Base-by-base conservation (phyloP, 1,284 basidiomycete genomes). In the Papiliotrema laurentii region DNA sequence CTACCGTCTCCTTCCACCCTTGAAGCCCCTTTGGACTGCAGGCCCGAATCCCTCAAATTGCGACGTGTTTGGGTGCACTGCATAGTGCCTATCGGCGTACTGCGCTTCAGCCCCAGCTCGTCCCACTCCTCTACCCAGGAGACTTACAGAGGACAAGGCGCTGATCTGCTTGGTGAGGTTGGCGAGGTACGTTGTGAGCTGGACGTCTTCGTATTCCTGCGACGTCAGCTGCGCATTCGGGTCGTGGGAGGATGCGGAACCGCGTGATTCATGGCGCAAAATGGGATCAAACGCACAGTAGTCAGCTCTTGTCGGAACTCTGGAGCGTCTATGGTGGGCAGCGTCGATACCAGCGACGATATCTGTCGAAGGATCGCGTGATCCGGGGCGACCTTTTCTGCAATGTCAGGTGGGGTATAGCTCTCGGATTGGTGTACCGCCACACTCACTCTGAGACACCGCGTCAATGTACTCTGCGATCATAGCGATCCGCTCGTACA, bases 181-280 rank as follows among this genome's bases (percentile, higher is more conserved):
- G 0, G 90, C 85, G 16, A 98, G 78, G 71, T 92, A 90, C 9
- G 85, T 83, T 1, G 90, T 96, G 22, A 98, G 77, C 56, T 97
- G 88, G 9, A 93, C 90, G 68, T 98, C 93, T 67, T 89, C 87
- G 72, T 93, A 89, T 80, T 98, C 94, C 90, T 94, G 58, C 26
- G 9, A 21, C 6, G 35, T 54, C 40, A 55, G 47, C 37, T 22
- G 16, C 25, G 9, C 10, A 31, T 26, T n/a, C n/a, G n/a, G n/a
- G n/a, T n/a, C n/a, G n/a, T n/a, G n/a, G n/a, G n/a, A n/a, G n/a
- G n/a, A n/a, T n/a, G n/a, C n/a, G n/a, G n/a, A 5, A 34, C n/a
- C 22, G 14, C 26, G 28, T 30, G 11, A 47, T n/a, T 37, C 36
- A 31, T 14, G 13, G 10, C 16, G 22, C 35, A 16, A 35, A 14